Evolutionary conservation across 495 filamentous ascomycete genomes (phyloP), one percentile per base, ranked within the genome.

Genomic region (Talaromyces adpressus): DNA sequence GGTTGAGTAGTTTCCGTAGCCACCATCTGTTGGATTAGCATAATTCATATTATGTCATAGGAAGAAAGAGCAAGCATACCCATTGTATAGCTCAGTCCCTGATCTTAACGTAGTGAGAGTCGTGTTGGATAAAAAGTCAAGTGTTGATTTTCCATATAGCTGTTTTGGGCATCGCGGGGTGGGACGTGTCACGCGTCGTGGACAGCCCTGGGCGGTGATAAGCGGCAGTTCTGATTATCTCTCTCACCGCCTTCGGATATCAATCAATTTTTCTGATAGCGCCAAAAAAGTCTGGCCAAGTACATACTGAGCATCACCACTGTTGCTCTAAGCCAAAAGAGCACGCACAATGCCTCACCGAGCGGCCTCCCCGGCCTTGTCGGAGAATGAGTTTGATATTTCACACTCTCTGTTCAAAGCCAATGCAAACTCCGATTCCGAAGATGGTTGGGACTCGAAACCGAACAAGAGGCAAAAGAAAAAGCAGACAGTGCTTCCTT

Each of bases 311-410:
- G 52, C 52, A 56, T 29, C 22, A 56, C 6, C 9, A 22, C 30
- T 56, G 22, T 29, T 16, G 2, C 45, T 49, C 45, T 18, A 4
- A 49, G 6, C 41, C 34, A 34, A 29, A 62, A 56, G 39, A 58
- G 57, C 64, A 52, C 69, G 53, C 45, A 60, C 36, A 23, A 87
- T 86, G 84, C 77, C 79, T 76, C 75, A 70, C 66, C 85, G 90
- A 69, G 86, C 81, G 63, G 81, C 80, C n/a, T 97, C 94, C 54
- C 93, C 93, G 60, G 85, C 90, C 18, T 76, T 79, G 64, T 98
- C 94, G 57, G 93, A 97, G 77, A 91, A 88, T 67, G 94, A 95
- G 68, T 87, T 94, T 71, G 94, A 98, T 67, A 96, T 98, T 61
- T 86, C 90, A 6, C 85, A 79, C 52, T 87, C 88, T 6, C 79